phyloP scores from a whole-genome alignment of 768 basidiomycete genomes.

The Termitomyces sp. region DNA sequence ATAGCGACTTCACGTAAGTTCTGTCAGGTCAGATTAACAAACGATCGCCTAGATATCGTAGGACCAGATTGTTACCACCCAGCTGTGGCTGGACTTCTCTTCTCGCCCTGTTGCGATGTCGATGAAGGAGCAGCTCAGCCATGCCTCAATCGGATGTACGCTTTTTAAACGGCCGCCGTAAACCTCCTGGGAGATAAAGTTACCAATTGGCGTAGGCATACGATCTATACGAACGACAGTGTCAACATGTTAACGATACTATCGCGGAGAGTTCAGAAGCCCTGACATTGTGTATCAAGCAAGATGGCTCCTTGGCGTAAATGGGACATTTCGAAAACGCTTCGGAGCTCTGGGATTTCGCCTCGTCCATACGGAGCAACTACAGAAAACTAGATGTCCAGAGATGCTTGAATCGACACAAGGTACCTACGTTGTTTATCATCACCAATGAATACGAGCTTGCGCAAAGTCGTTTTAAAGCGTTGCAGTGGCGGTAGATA shows the following conservation, averaged over 20 bases:
- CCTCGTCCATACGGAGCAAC: conserved; percentile 64
- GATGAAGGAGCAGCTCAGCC: conserved; percentile 51
- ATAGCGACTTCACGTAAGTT: conserved; percentile 47
- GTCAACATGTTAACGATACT: background rate
- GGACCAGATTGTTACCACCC: conserved; percentile 24
- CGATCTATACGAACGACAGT: conserved; percentile 32
- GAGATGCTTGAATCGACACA: background rate
- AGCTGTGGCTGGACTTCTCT: conserved; percentile 25
- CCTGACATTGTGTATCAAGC: conserved; percentile 59
- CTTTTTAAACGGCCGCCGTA: conserved; percentile 51
- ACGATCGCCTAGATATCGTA: background rate
- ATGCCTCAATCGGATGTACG: conserved; percentile 27
- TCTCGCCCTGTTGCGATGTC: conserved; percentile 36
- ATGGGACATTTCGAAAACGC: conserved; percentile 58
- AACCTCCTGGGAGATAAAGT: conserved; percentile 54
- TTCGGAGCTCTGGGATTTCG: conserved; percentile 43
- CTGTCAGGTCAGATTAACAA: conserved; percentile 25
- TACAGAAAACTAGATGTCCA: conserved; percentile 18
- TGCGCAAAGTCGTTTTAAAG: conserved; percentile 29
- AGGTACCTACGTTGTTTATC: conserved; percentile 41
- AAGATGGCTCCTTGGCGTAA: conserved; percentile 36
- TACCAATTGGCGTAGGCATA: conserved; percentile 60
- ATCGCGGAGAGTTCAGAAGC: background rate
- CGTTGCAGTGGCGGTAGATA: conserved; percentile 35
- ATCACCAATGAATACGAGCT: conserved; percentile 48